Evolutionary conservation across 352 stramenopile species (phyloP), one percentile per base, ranked within the genome.

Genomic region (Globisporangium barbulae): DNA sequence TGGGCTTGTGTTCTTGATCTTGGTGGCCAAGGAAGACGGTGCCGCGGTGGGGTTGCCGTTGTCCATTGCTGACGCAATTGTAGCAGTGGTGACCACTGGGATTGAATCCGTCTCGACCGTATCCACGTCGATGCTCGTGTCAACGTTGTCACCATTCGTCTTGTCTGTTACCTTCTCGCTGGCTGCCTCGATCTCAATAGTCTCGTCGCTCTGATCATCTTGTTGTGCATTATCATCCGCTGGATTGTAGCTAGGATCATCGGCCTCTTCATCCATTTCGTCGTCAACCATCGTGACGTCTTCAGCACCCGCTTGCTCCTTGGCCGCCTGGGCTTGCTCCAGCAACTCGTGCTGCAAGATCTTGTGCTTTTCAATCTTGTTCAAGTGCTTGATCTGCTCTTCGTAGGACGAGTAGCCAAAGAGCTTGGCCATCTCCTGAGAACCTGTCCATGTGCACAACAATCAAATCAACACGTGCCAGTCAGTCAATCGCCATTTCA

Each of bases 371-470:
- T 94, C 85, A 6, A 86, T 68, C 63, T 80, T 70, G 53, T 92
- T 88, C 47, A 94, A 53, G 25, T 86, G 50, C 64, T 83, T 69
- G 12, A 92, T 55, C 57, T 93, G 86, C 49, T 90, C 79, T 48
- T 91, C 79, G 60, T 87, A 89, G 50, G 67, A 92, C 21, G 62
- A 57, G 63, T 91, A 92, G 4, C 86, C 86, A 63, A 95, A 93
- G 5, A 91, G 37, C 67, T 90, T 90, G 65, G 86, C 86, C 70
- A 83, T 83, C 17, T 76, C 74, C 45, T 87, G 69, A 5, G 81
- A 78, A 21, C 72, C 73, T 80, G 10, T n/a, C 22, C 6, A 50
- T 15, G 55, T 15, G 31, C 44, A 30, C 22, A 33, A 12, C 7
- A 61, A 22, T 7, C 13, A 39, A 33, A 37, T 35, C 28, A 55